These are phyloP conservation scores for Penicillium atrosanguineum DNA, from an alignment of 495 filamentous ascomycete genomes.

Conservation along the genomic window DNA sequence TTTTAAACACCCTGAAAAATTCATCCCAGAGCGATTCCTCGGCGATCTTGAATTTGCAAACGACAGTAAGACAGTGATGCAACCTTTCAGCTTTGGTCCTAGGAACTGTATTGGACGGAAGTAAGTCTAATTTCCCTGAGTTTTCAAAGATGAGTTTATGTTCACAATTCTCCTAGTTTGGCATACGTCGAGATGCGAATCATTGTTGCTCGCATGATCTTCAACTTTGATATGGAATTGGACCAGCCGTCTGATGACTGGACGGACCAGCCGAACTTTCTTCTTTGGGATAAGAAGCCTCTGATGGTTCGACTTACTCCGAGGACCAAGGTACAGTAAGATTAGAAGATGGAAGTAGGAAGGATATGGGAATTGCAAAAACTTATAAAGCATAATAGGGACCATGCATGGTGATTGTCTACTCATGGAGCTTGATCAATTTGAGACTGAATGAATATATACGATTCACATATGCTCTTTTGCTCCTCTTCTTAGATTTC, in stretches of 20 bases:
- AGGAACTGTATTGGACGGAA: slow-evolving; percentile 61
- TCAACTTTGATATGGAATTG: slow-evolving; percentile 41
- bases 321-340: neutral
- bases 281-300: slow-evolving; percentile 40
- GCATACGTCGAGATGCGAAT: slow-evolving; percentile 44
- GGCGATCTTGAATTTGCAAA: slow-evolving; percentile 31
- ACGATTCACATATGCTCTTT: too few relatives aligned
- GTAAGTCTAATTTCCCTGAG: slow-evolving; percentile 30
- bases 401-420: too few relatives aligned
- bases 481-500: neutral
- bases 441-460: neutral
- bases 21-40: slow-evolving; percentile 53
- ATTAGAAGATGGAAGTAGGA: neutral
- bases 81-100: slow-evolving; percentile 57
- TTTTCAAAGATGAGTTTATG: neutral
- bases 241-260: slow-evolving; percentile 25
- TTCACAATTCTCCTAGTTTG: slow-evolving; percentile 3
- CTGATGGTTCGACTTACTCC: slow-evolving; percentile 34
- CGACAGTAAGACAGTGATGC: slow-evolving; percentile 41
- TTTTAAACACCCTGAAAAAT: slow-evolving; percentile 46
- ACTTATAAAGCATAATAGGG: too few relatives aligned
- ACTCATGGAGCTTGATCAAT: neutral
- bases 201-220: slow-evolving; percentile 38
- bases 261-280: slow-evolving; percentile 32
- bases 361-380: neutral